These are phyloP conservation scores for Elsinoe batatas DNA, from an alignment of 2,329 filamentous ascomycete genomes.

Conservation along the genomic window DNA sequence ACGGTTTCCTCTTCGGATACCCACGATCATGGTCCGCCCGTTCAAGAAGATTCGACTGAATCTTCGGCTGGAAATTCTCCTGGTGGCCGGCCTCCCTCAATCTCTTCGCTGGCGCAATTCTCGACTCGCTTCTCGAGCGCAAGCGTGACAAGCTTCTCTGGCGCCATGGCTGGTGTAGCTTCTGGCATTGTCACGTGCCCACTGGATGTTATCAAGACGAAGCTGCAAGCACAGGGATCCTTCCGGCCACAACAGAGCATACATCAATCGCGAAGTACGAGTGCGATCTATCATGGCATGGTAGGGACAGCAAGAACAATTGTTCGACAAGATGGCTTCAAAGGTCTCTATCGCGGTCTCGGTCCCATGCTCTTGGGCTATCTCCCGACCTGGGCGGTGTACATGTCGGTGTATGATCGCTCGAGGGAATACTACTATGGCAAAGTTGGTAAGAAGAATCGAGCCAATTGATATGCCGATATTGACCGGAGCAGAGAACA, in stretches of 20 bases:
- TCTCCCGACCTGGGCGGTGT: constrained; percentile 95
- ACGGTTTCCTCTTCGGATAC: constrained; percentile 18
- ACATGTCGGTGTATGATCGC: constrained; percentile 91
- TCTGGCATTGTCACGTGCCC: constrained; percentile 93
- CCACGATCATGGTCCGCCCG: constrained; percentile 23
- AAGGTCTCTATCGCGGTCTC: constrained; percentile 84
- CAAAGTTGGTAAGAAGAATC: constrained; percentile 40
- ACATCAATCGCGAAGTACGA: constrained; percentile 34
- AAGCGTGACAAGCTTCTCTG: constrained; percentile 70
- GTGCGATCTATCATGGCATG: constrained; percentile 68
- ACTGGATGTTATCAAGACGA: constrained; percentile 98
- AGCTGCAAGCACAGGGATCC: constrained; percentile 87
- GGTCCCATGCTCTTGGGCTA: constrained; percentile 94
- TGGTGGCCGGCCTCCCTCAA: background rate
- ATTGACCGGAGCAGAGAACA: constrained; percentile 49
- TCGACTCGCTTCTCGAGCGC: constrained; percentile 42
- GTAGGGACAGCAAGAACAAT: constrained; percentile 79
- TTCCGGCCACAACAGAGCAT: constrained; percentile 45
- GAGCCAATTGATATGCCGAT: background rate
- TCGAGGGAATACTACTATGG: constrained; percentile 65
- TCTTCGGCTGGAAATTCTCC: constrained; percentile 3
- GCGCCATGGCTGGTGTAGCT: constrained; percentile 80
- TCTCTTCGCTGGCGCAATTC: constrained; percentile 30
- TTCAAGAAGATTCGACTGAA: too few relatives aligned
- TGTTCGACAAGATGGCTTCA: constrained; percentile 76